Evolutionary conservation across 202 grass and related monocot species (phyloP).

Genomic region (Dendrocalamus latiflorus): DNA sequence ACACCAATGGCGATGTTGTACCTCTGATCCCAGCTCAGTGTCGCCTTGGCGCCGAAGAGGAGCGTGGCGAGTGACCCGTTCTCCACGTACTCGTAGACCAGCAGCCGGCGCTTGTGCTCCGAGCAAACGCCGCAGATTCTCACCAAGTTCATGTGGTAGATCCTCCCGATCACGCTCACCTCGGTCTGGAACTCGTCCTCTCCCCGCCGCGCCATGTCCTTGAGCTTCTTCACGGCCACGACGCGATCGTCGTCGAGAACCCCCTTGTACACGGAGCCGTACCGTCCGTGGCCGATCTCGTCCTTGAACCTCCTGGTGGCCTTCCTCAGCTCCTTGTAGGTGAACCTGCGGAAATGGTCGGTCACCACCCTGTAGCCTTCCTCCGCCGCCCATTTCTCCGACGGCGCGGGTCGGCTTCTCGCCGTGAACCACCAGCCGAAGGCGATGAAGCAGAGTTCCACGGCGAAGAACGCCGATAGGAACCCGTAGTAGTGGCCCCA

Average conservation of each 20-base stretch:
- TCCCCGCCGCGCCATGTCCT: background rate
- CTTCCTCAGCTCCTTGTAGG: slow-evolving; percentile 34
- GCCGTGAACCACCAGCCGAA: slow-evolving; percentile 55
- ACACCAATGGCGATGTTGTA: too few relatives aligned
- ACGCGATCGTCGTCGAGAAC: slow-evolving; percentile 4
- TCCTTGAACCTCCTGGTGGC: slow-evolving; percentile 40
- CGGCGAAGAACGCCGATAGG: slow-evolving; percentile 28
- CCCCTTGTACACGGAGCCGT: slow-evolving; percentile 46
- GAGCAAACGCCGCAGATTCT: slow-evolving; percentile 54
- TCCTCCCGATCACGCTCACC: slow-evolving; percentile 21
- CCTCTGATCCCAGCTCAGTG: too few relatives aligned
- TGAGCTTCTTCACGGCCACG: slow-evolving; percentile 48
- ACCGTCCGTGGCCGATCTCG: slow-evolving; percentile 43
- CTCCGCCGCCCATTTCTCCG: slow-evolving; percentile 5
- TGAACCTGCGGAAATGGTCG: slow-evolving; percentile 43
- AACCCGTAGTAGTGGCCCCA: slow-evolving; percentile 47
- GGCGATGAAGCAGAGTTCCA: slow-evolving; percentile 44
- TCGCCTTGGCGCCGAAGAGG: too few relatives aligned
- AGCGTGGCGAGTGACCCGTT: too few relatives aligned
- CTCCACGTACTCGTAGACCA: background rate
- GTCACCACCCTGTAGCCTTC: slow-evolving; percentile 44
- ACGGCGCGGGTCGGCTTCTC: slow-evolving; percentile 4
- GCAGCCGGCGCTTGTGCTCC: slow-evolving; percentile 31
- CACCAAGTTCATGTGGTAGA: slow-evolving; percentile 34
- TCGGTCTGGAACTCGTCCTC: slow-evolving; percentile 29